phyloP scores from a whole-genome alignment of 352 stramenopile species.

The Pythium insidiosum region DNA sequence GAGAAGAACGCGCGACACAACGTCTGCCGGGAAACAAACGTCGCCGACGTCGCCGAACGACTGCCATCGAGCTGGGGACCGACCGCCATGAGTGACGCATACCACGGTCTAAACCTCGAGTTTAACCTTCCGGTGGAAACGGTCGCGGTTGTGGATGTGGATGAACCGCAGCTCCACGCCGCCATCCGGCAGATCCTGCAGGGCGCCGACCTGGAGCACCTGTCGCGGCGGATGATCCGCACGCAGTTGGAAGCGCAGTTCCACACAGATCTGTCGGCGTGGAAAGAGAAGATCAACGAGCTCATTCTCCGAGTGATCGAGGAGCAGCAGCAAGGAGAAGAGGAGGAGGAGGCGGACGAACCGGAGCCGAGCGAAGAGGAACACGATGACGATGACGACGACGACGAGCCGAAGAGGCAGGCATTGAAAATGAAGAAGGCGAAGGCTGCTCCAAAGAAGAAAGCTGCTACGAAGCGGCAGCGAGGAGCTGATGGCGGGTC shows the following conservation, averaged over 20 bases:
- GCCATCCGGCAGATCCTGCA: constrained; percentile 74
- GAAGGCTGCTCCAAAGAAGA: constrained; percentile 32
- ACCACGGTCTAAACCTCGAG: constrained; percentile 43
- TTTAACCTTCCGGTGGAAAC: constrained; percentile 37
- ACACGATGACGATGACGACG: constrained; percentile 34
- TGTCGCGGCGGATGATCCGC: constrained; percentile 81
- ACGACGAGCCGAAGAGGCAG: constrained; percentile 18
- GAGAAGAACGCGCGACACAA: constrained; percentile 9
- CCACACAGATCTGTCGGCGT: constrained; percentile 59
- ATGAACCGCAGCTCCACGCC: constrained; percentile 51
- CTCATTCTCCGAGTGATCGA: constrained; percentile 78
- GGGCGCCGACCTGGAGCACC: constrained; percentile 76
- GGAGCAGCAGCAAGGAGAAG: constrained; percentile 61
- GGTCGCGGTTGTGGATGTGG: constrained; percentile 25
- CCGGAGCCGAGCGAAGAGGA: constrained; percentile 32
- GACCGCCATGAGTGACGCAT: constrained; percentile 47
- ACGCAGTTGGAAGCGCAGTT: constrained; percentile 82
- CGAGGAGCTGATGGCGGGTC: constrained; percentile 13
- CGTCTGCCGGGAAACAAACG: background rate
- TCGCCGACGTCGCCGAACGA: background rate
- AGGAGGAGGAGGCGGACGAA: constrained; percentile 41
- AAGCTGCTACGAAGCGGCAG: constrained; percentile 43
- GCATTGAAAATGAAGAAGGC: constrained; percentile 24
- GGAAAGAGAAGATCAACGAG: constrained; percentile 82
- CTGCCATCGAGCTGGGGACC: too few relatives aligned